These are phyloP conservation scores for Physcomitrellopsis africana DNA, from an alignment of 225 moss, liverwort and hornwort species.

Conservation along the genomic window DNA sequence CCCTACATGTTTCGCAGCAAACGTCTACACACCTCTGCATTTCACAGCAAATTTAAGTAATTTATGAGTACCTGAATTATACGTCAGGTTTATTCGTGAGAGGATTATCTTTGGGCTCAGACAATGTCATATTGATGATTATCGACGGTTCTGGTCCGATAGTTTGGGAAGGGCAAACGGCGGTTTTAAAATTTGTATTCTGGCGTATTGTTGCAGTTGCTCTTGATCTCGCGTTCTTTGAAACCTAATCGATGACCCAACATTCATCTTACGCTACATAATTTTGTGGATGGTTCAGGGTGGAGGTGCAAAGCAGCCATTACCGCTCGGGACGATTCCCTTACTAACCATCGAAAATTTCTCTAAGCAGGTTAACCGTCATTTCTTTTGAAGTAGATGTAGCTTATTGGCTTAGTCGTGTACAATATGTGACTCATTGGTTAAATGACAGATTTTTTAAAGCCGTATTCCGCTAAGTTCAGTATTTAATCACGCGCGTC, in stretches of 20 bases:
- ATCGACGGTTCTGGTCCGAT: conserved; percentile 20
- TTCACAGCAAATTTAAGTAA: not conserved
- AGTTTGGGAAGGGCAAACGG: not conserved
- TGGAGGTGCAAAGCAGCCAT: conserved; percentile 66
- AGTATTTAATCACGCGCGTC: not conserved
- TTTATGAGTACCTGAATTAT: not conserved
- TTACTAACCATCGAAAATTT: conserved; percentile 87
- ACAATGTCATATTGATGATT: not conserved
- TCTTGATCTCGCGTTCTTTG: not conserved
- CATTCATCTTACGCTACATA: not conserved
- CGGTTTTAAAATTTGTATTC: conserved; percentile 3
- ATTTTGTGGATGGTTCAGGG: conserved; percentile 58
- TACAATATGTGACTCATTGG: not conserved
- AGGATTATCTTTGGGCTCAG: not conserved
- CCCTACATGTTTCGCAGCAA: conserved; percentile 19
- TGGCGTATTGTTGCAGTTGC: not conserved
- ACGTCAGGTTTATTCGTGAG: not conserved
- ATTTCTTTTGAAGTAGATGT: not conserved
- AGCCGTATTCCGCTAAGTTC: conserved; percentile 6
- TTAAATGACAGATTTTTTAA: conserved; percentile 2
- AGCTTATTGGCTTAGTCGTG: not conserved
- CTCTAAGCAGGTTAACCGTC: conserved; percentile 59
- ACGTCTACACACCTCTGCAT: not conserved
- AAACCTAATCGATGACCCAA: not conserved
- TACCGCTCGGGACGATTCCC: conserved; percentile 91